Evolutionary conservation across 352 stramenopile species (phyloP).

Genomic region (Phytophthora europaea): DNA sequence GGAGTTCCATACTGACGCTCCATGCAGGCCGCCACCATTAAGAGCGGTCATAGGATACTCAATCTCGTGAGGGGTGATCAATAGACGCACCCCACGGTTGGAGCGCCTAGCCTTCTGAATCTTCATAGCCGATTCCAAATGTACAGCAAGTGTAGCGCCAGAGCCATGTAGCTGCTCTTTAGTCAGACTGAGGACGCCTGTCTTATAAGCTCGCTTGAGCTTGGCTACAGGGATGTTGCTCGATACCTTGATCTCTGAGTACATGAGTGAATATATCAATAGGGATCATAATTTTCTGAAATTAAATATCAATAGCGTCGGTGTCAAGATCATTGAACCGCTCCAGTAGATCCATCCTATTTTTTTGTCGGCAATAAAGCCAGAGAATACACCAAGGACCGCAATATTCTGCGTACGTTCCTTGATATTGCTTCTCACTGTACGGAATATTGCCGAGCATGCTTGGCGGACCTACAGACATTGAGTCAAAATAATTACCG

Average conservation of each 20-base stretch:
- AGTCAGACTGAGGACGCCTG: conserved; percentile 5
- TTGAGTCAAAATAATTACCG: conserved; percentile 10
- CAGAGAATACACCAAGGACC: conserved; percentile 8
- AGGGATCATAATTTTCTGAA: not conserved
- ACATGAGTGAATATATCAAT: conserved; percentile 8
- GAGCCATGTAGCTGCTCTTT: conserved; percentile 6
- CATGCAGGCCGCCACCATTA: not conserved
- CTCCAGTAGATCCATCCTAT: not conserved
- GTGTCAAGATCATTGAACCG: not conserved
- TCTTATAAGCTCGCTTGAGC: conserved; percentile 1
- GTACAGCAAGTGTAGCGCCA: conserved; percentile 8
- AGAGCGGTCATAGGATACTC: not conserved
- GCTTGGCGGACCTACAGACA: not conserved
- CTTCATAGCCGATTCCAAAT: conserved; percentile 13
- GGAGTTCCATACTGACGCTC: conserved; percentile 1
- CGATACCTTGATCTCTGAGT: conserved; percentile 15
- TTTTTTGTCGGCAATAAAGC: not conserved
- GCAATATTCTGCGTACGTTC: conserved; percentile 18
- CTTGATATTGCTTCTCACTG: conserved; percentile 15
- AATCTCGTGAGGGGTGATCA: not conserved
- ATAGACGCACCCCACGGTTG: not conserved
- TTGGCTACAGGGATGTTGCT: not conserved
- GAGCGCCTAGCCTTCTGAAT: not conserved
- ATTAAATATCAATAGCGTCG: not conserved
- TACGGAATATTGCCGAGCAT: not conserved